phyloP scores from a whole-genome alignment of 192 early-diverging fungal species.

The Linnemannia exigua region DNA sequence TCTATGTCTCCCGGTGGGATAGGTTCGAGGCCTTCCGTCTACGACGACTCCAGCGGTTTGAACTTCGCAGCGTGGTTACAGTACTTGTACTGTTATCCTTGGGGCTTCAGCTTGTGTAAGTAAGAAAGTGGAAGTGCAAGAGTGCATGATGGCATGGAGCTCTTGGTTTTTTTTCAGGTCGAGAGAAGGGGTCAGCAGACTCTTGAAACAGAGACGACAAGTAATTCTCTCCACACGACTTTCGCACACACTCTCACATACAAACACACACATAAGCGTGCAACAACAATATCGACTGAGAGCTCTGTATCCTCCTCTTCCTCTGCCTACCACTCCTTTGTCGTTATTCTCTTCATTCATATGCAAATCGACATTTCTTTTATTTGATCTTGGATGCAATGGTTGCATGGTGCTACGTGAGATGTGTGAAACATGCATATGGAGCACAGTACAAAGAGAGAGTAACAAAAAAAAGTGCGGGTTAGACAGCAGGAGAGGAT shows the following conservation, averaged over 20 bases:
- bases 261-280: neutral
- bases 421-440: constrained; percentile 7
- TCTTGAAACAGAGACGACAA: neutral
- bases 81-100: constrained; percentile 23
- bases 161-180: neutral
- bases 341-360: too few species aligned
- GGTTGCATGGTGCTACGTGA: neutral
- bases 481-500: neutral
- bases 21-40: constrained; percentile 40
- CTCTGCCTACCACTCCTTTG: neutral
- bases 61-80: constrained; percentile 43
- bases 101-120: constrained; percentile 44
- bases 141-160: too few species aligned
- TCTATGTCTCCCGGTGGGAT: constrained; percentile 45
- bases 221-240: neutral
- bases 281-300: too few species aligned
- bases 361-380: neutral
- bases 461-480: neutral
- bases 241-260: neutral
- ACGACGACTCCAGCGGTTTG: constrained; percentile 28
- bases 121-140: neutral
- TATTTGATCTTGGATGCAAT: neutral
- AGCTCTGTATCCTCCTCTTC: neutral
- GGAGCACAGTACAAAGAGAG: neutral
- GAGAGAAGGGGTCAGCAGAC: neutral